These are phyloP conservation scores for Amaranthus palmeri DNA, from an alignment of 148 eudicot genomes.

Conservation along the genomic window DNA sequence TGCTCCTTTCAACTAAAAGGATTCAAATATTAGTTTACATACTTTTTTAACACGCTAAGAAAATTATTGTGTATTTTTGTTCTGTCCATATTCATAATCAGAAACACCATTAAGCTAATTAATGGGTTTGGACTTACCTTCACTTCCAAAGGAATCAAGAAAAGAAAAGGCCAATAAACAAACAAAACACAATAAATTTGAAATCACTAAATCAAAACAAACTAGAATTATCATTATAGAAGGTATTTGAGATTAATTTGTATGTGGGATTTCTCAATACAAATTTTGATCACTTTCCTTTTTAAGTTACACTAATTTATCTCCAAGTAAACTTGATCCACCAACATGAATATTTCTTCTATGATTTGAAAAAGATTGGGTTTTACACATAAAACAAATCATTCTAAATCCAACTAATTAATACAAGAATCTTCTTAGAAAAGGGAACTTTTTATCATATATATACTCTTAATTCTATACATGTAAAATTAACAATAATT, in stretches of 20 bases:
- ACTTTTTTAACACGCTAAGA: too few species aligned
- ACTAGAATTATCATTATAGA: too few species aligned
- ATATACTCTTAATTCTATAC: too few species aligned
- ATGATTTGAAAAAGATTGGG: background rate
- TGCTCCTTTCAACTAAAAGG: too few species aligned
- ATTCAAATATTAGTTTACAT: too few species aligned
- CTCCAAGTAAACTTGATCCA: too few species aligned
- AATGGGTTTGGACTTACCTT: slow-evolving; percentile 1
- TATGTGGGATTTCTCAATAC: background rate
- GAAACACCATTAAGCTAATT: background rate
- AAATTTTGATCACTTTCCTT: background rate
- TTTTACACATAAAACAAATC: background rate
- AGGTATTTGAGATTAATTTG: too few species aligned
- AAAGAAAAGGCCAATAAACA: background rate
- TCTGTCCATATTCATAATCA: background rate
- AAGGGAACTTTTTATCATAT: too few species aligned
- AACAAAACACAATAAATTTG: background rate
- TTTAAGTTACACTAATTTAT: background rate
- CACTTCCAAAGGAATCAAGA: background rate
- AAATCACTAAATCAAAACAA: too few species aligned
- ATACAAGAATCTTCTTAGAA: background rate
- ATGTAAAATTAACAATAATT: too few species aligned
- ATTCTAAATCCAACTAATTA: background rate
- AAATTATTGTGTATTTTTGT: too few species aligned
- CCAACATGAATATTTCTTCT: too few species aligned